These are phyloP conservation scores for Carex littledalei DNA, from an alignment of 176 grass and related monocot genomes.

Conservation along the genomic window DNA sequence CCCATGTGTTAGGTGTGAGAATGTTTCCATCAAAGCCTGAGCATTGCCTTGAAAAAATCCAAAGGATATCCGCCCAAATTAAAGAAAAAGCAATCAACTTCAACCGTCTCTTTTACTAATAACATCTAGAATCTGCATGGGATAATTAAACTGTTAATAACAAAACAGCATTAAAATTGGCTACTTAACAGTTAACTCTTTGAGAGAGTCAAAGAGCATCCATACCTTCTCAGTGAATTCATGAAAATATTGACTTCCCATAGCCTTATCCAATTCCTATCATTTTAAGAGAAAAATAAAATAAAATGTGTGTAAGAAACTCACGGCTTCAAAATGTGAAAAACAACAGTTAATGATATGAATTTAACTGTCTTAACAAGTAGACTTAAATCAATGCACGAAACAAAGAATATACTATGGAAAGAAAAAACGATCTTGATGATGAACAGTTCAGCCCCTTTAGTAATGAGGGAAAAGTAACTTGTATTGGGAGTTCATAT, in stretches of 20 bases:
- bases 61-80: background rate
- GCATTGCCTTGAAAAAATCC: background rate
- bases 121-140: slow-evolving; percentile 65
- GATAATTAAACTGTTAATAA: background rate
- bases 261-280: slow-evolving; percentile 64
- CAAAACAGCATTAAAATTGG: background rate
- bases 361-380: background rate
- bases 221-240: slow-evolving; percentile 61
- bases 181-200: background rate
- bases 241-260: slow-evolving; percentile 45
- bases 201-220: background rate
- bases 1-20: background rate
- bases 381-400: background rate
- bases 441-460: background rate
- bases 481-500: background rate
- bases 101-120: slow-evolving; percentile 38
- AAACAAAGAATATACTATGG: background rate
- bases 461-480: background rate
- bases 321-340: background rate
- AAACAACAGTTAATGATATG: background rate
- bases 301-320: background rate
- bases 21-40: background rate
- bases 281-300: background rate
- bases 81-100: background rate
- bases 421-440: background rate